Conservation (phyloP, 2,329 filamentous ascomycete genomes). For the Zymoseptoria brevis region DNA sequence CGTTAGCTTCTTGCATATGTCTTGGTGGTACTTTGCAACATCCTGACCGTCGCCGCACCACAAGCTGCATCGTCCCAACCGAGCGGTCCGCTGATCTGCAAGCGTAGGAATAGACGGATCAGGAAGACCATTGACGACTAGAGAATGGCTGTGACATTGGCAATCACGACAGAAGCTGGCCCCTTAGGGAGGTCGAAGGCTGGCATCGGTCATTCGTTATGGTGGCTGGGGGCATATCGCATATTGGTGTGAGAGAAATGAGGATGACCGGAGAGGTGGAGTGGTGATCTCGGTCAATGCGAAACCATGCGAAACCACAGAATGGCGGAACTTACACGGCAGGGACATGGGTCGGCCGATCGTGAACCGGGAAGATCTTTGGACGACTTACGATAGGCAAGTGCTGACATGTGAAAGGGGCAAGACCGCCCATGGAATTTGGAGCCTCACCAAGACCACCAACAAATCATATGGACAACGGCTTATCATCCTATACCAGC, state of each 20-base stretch:
- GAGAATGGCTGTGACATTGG: constrained; percentile 15
- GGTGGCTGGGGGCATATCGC: neutral
- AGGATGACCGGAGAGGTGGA: no score
- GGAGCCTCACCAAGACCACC: no score
- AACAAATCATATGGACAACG: neutral
- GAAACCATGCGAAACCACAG: no score
- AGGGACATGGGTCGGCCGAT: neutral
- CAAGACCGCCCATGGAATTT: neutral
- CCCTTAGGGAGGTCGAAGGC: constrained; percentile 16
- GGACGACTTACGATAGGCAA: neutral
- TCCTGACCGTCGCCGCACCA: constrained; percentile 17
- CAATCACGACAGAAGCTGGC: constrained; percentile 19
- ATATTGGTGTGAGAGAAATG: neutral
- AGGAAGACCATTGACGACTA: constrained; percentile 20
- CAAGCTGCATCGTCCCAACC: constrained; percentile 24
- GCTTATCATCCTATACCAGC: neutral
- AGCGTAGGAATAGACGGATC: constrained; percentile 23
- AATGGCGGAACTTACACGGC: no score
- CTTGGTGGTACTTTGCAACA: no score
- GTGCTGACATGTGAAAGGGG: neutral
- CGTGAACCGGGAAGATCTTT: neutral
- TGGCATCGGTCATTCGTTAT: constrained; percentile 9
- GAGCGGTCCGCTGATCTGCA: constrained; percentile 24
- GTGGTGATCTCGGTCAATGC: neutral
- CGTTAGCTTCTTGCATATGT: no score